A percentile compares a stretch with the other conserved stretches of the same genome.
These are phyloP conservation scores for Quercus tomentella DNA, from an alignment of 331 rosid genomes.

Conservation along the genomic window DNA sequence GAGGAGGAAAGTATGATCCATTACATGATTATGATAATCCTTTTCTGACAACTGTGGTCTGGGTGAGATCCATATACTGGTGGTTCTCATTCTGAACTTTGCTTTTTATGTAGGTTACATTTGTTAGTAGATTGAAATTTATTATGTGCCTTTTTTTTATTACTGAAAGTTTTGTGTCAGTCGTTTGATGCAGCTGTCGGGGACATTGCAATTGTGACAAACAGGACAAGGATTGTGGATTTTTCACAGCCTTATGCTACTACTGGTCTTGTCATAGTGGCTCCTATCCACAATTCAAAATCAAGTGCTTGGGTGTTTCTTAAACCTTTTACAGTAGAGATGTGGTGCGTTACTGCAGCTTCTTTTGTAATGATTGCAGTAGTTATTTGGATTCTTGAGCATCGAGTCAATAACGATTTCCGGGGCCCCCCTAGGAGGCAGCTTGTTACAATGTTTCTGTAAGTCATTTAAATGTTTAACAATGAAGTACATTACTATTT, in stretches of 20 bases:
- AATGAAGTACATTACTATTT: neutral
- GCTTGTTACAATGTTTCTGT: slow-evolving; percentile 69
- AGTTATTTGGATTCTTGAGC: slow-evolving; percentile 95
- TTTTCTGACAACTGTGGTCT: slow-evolving; percentile 7
- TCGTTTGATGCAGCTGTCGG: slow-evolving; percentile 88
- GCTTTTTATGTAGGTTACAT: slow-evolving; percentile 8
- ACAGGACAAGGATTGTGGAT: slow-evolving; percentile 73
- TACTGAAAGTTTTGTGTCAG: slow-evolving; percentile 43
- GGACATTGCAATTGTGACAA: slow-evolving; percentile 85
- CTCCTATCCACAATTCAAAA: slow-evolving; percentile 47
- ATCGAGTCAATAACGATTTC: slow-evolving; percentile 77
- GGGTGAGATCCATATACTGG: slow-evolving; percentile 1
- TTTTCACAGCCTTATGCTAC: slow-evolving; percentile 91
- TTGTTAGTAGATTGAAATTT: slow-evolving; percentile 14
- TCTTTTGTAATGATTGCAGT: slow-evolving; percentile 70
- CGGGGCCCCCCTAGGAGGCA: slow-evolving; percentile 95
- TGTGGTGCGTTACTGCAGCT: slow-evolving; percentile 77
- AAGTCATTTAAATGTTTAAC: slow-evolving; percentile 26
- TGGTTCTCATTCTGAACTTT: slow-evolving; percentile 7
- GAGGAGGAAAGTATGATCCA: neutral
- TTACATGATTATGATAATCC: neutral
- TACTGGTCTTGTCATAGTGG: slow-evolving; percentile 87
- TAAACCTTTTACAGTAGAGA: slow-evolving; percentile 74
- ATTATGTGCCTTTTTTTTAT: slow-evolving; percentile 4
- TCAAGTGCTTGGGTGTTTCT: slow-evolving; percentile 89